Conservation (phyloP, 2,329 filamentous ascomycete species). For the Trichoderma sp. region DNA sequence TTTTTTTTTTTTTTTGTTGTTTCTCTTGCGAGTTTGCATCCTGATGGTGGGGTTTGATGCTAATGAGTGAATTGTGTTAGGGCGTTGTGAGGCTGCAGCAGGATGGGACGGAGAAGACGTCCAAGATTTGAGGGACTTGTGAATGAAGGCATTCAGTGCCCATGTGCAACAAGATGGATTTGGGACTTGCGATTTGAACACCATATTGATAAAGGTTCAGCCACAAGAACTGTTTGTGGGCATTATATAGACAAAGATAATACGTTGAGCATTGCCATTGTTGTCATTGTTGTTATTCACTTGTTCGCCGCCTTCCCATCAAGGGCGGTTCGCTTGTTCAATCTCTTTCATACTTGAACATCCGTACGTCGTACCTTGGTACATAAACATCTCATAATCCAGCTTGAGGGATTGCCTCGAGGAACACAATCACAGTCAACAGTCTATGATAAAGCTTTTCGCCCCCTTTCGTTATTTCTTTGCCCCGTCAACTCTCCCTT, state of each 20-base stretch:
- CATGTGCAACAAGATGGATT: background rate
- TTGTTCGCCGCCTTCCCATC: background rate
- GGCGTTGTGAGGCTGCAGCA: constrained; percentile 55
- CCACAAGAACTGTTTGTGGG: background rate
- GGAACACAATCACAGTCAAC: background rate
- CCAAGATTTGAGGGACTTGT: constrained; percentile 36
- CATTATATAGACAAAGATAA: background rate
- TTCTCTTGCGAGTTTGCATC: too few relatives aligned
- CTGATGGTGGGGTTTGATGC: background rate
- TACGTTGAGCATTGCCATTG: background rate
- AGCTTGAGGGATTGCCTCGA: background rate
- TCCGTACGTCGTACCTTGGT: background rate
- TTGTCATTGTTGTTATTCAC: background rate
- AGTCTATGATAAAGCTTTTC: background rate
- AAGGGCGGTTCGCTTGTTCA: background rate
- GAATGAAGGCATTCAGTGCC: background rate
- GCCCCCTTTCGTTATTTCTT: background rate
- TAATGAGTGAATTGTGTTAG: constrained; percentile 33
- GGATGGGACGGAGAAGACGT: constrained; percentile 37
- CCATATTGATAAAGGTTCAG: background rate
- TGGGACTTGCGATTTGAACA: background rate
- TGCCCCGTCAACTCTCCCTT: background rate
- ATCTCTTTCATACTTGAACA: background rate
- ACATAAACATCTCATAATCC: background rate
- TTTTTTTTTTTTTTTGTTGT: too few relatives aligned